Evolutionary conservation across 257 asterid genomes (phyloP).

Genomic region (Mitragyna speciosa): DNA sequence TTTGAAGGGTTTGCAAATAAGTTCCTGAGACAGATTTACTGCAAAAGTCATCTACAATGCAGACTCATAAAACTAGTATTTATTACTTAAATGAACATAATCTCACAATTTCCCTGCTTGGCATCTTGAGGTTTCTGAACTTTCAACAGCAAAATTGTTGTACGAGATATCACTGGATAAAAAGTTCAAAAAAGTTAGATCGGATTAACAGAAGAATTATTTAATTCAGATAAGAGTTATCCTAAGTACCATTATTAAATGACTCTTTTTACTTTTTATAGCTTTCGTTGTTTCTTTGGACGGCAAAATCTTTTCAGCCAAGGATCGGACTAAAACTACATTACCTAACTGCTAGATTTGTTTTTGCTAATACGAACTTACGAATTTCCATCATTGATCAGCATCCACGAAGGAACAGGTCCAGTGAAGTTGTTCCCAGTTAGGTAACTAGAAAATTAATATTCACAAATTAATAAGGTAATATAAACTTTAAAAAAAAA

Average conservation of each 20-base stretch:
- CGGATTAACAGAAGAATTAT: background rate
- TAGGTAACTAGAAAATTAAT: slow-evolving; percentile 40
- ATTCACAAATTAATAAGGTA: no score
- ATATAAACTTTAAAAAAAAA: no score
- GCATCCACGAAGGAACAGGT: slow-evolving; percentile 50
- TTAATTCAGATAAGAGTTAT: background rate
- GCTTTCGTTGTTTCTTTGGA: background rate
- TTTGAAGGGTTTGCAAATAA: slow-evolving; percentile 59
- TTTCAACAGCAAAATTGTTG: slow-evolving; percentile 50
- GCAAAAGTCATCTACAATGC: slow-evolving; percentile 14
- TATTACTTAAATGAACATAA: background rate
- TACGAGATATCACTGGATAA: slow-evolving; percentile 62
- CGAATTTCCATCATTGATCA: slow-evolving; percentile 32
- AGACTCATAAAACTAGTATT: background rate
- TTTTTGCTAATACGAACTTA: slow-evolving; percentile 12
- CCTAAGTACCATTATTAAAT: background rate
- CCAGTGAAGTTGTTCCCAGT: slow-evolving; percentile 61
- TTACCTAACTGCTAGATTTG: no score
- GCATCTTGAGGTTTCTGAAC: slow-evolving; percentile 30
- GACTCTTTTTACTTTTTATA: background rate
- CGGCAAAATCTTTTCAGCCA: background rate
- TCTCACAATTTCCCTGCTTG: slow-evolving; percentile 49
- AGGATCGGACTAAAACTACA: background rate
- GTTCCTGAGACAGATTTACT: slow-evolving; percentile 38
- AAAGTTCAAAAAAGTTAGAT: slow-evolving; percentile 12